phyloP scores from a whole-genome alignment of 768 basidiomycete genomes.

The Agaricus blazei region DNA sequence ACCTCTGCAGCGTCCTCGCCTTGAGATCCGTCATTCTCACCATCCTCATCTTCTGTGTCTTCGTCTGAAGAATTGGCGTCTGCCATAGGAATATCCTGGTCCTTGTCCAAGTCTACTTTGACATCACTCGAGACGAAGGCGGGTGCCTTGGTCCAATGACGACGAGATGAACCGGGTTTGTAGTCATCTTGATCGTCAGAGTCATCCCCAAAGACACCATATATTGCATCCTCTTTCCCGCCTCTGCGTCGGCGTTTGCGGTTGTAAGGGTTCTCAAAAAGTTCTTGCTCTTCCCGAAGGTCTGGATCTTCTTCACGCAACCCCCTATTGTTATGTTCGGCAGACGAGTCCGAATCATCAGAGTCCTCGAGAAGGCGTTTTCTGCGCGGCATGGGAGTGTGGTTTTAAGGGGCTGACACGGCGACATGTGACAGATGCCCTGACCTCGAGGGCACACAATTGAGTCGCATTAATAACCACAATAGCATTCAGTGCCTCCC shows the following conservation, averaged over 20 bases:
- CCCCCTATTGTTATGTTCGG: slow-evolving; percentile 42
- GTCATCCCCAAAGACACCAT: slow-evolving; percentile 71
- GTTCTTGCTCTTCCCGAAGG: slow-evolving; percentile 64
- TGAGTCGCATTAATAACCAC: background rate
- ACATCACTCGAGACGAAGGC: slow-evolving; percentile 64
- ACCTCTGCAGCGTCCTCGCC: slow-evolving; percentile 31
- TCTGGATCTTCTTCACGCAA: slow-evolving; percentile 54
- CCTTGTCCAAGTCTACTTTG: slow-evolving; percentile 39
- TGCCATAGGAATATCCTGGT: slow-evolving; percentile 32
- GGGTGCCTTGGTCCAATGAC: slow-evolving; percentile 74
- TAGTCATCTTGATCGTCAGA: slow-evolving; percentile 55
- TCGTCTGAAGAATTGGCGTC: slow-evolving; percentile 13
- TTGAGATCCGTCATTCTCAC: slow-evolving; percentile 29
- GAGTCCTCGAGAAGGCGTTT: slow-evolving; percentile 75
- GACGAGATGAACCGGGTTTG: slow-evolving; percentile 21
- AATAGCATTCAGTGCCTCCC: background rate
- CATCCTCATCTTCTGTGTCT: slow-evolving; percentile 18
- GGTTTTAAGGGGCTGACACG: background rate
- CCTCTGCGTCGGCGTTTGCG: slow-evolving; percentile 61
- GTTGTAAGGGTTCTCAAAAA: slow-evolving; percentile 75
- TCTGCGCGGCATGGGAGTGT: slow-evolving; percentile 59
- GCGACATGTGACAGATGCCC: background rate
- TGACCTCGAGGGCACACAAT: background rate
- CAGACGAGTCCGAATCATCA: slow-evolving; percentile 67
- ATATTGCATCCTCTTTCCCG: slow-evolving; percentile 68